These are phyloP conservation scores for Handroanthus guayacan DNA, from an alignment of 257 asterid genomes.

Conservation along the genomic window DNA sequence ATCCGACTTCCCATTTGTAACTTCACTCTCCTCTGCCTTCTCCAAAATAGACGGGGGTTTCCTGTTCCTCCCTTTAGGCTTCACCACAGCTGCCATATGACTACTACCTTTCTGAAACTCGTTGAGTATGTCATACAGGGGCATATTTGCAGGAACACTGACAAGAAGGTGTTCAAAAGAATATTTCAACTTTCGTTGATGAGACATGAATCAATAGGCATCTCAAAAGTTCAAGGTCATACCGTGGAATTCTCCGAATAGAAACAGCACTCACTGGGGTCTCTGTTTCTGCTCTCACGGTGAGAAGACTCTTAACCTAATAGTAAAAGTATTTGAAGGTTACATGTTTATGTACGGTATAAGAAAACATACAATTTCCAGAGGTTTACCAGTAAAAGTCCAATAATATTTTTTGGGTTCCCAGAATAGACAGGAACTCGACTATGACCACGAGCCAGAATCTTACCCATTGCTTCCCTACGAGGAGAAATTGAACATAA, in stretches of 20 bases:
- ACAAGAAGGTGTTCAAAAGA: slow-evolving; percentile 17
- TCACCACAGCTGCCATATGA: slow-evolving; percentile 96
- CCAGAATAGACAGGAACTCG: slow-evolving; percentile 94
- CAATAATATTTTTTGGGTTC: slow-evolving; percentile 73
- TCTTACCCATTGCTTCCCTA: slow-evolving; percentile 94
- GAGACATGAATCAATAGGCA: neutral
- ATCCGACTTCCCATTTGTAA: slow-evolving; percentile 42
- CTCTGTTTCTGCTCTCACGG: slow-evolving; percentile 87
- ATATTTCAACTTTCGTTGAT: slow-evolving; percentile 19
- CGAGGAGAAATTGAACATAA: slow-evolving; percentile 23
- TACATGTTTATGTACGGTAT: slow-evolving; percentile 3
- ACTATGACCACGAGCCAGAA: slow-evolving; percentile 94
- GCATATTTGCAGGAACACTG: slow-evolving; percentile 96
- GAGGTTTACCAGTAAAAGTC: slow-evolving; percentile 75
- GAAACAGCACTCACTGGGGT: slow-evolving; percentile 91
- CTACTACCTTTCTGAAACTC: slow-evolving; percentile 92
- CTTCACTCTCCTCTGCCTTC: slow-evolving; percentile 52
- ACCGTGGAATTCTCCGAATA: slow-evolving; percentile 92
- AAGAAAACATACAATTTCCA: neutral
- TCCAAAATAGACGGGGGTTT: slow-evolving; percentile 54
- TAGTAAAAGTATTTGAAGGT: slow-evolving; percentile 10
- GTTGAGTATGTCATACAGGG: slow-evolving; percentile 85
- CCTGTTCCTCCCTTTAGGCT: slow-evolving; percentile 47
- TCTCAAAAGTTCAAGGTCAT: slow-evolving; percentile 25
- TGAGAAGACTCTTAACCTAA: slow-evolving; percentile 91